Evolutionary conservation across 2,329 filamentous ascomycete genomes (phyloP), one percentile per base, ranked within the genome.

Genomic region (Colletotrichum theobromicola): DNA sequence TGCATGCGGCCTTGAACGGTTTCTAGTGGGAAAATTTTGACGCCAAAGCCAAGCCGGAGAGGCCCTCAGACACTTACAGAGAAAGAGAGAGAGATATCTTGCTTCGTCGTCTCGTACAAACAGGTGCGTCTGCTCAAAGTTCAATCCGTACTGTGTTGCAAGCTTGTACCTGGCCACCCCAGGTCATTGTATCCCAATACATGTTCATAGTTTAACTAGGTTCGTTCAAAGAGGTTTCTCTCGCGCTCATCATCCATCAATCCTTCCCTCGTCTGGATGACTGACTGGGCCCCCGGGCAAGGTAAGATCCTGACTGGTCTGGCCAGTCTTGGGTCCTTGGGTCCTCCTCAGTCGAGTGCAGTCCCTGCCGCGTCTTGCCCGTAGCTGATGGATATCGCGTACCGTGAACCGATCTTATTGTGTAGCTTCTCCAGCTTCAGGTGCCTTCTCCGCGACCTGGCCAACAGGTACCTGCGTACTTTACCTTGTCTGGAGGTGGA

Each of bases 381-480:
- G 28, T 58, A 42, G 57, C 32, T 70, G 35, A 35, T 65, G 30
- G 28, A 21, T 72, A 21, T 62, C 32, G 68, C 53, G 68, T 75
- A 72, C 67, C 72, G 63, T 67, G 72, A 30, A 72, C 72, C 55
- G 72, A 63, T 72, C 62, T 57, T 26, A 46, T 32, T 42, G 62
- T 67, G 72, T 75, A 75, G 62, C 72, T 72, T 75, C 72, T 72
- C 68, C 72, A 72, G 69, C 72, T 75, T 67, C 63, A 72, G 53
- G 63, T 72, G 72, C 72, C 46, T 75, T 72, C 72, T 75, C 69
- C 72, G 72, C 68, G 68, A 75, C 72, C 68, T 72, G 16, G 46
- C 72, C 69, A 72, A 72, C 60, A 67, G 30, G 72, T 75, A 62
- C 72, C 67, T 67, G 28, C 42, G 34, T 62, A 72, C 63, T 34